A percentile compares a stretch with the other conserved stretches of the same genome.
Evolutionary conservation across 176 grass and related monocot species (phyloP).

Genomic region (Pontederia paniculata): DNA sequence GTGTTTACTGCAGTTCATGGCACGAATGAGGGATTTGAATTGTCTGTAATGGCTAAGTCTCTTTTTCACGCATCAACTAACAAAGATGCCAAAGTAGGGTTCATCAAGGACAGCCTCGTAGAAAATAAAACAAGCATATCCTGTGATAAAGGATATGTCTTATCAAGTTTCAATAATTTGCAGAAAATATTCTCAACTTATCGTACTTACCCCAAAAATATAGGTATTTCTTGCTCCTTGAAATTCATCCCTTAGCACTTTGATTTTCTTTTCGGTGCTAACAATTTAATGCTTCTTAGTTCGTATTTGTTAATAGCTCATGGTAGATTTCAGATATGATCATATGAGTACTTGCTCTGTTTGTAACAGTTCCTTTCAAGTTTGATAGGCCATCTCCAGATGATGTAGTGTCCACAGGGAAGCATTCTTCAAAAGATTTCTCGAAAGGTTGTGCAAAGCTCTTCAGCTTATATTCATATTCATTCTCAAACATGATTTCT

Average conservation of each 20-base stretch:
- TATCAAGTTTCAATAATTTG: conserved; percentile 27
- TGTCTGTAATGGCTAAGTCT: conserved; percentile 56
- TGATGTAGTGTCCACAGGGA: conserved; percentile 58
- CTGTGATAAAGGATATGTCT: conserved; percentile 5
- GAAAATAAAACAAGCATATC: conserved; percentile 1
- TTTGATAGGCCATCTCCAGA: conserved; percentile 85
- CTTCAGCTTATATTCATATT: too few species aligned
- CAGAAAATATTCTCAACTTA: conserved; percentile 31
- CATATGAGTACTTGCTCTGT: conserved; percentile 6
- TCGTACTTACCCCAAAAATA: conserved; percentile 25
- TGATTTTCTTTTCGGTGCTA: too few species aligned
- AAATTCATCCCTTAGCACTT: too few species aligned
- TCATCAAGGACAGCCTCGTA: conserved; percentile 27
- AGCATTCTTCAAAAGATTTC: conserved; percentile 42
- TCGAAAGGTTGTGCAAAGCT: conserved; percentile 29
- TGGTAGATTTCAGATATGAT: neutral
- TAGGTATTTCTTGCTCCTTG: conserved; percentile 26
- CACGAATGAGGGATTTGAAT: conserved; percentile 30
- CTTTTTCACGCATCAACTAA: conserved; percentile 39
- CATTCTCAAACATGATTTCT: too few species aligned
- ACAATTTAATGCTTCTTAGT: too few species aligned
- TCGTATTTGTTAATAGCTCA: too few species aligned
- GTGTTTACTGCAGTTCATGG: conserved; percentile 36
- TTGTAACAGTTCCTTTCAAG: conserved; percentile 67
- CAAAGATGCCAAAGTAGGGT: conserved; percentile 20